phyloP scores from a whole-genome alignment of 2,329 filamentous ascomycete species.

The Lachnellula cervina region DNA sequence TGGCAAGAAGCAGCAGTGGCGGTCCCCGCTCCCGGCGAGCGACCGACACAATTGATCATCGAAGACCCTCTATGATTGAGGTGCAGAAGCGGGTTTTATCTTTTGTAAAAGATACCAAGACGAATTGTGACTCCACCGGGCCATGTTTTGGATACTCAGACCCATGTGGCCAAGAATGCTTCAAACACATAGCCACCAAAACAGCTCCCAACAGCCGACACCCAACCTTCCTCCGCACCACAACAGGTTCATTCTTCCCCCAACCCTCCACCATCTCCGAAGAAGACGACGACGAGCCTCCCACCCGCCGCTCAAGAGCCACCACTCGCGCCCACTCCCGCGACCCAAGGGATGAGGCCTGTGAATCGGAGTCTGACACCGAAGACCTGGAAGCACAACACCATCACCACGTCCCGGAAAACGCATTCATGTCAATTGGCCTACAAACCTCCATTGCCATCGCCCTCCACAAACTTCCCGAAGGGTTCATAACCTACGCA shows the following conservation, averaged over 20 bases:
- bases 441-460: conserved; percentile 94
- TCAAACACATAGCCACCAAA: conserved; percentile 49
- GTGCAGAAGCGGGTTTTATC: conserved; percentile 56
- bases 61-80: conserved; percentile 50
- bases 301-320: neutral
- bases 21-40: conserved; percentile 1
- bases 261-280: conserved; percentile 1
- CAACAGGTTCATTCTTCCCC: conserved; percentile 11
- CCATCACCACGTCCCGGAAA: conserved; percentile 92
- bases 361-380: conserved; percentile 15
- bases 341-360: conserved; percentile 4
- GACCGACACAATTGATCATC: conserved; percentile 10
- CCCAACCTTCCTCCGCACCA: conserved; percentile 9
- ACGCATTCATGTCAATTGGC: conserved; percentile 91
- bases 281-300: neutral
- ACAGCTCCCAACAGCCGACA: conserved; percentile 6
- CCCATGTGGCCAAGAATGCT: conserved; percentile 61
- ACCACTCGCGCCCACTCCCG: conserved; percentile 7
- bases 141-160: conserved; percentile 62
- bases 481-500: conserved; percentile 83
- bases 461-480: conserved; percentile 91
- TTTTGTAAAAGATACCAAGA: conserved; percentile 61
- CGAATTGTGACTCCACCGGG: conserved; percentile 56
- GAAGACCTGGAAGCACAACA: conserved; percentile 43
- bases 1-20: neutral